Percentiles rank a stretch among this genome's conserved stretches.
These are phyloP conservation scores for Colletotrichum neosansevieriae DNA, from an alignment of 2,329 filamentous ascomycete genomes.

Conservation along the genomic window DNA sequence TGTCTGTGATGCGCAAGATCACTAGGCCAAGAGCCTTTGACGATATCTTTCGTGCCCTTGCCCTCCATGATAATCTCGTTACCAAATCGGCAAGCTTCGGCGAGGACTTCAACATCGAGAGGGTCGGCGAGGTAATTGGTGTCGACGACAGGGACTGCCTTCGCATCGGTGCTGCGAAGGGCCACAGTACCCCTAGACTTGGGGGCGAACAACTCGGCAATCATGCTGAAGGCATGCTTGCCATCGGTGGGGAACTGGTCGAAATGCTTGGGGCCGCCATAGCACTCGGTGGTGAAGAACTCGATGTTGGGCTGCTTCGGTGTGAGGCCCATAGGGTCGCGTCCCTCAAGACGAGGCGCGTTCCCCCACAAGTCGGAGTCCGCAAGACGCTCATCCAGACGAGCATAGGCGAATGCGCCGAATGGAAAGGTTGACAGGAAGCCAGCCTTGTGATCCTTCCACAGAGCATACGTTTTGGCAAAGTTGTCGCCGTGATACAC, in stretches of 20 bases:
- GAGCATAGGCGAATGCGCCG: slow-evolving; percentile 70
- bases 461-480: slow-evolving; percentile 63
- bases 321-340: slow-evolving; percentile 73
- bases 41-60: slow-evolving; percentile 67
- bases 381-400: slow-evolving; percentile 70
- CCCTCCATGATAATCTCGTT: slow-evolving; percentile 71
- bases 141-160: slow-evolving; percentile 67
- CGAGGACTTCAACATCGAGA: slow-evolving; percentile 69
- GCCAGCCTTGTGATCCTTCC: slow-evolving; percentile 69
- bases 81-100: slow-evolving; percentile 67
- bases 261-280: slow-evolving; percentile 70
- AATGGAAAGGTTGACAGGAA: slow-evolving; percentile 73
- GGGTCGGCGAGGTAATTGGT: slow-evolving; percentile 69
- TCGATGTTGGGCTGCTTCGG: slow-evolving; percentile 70
- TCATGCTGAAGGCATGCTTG: slow-evolving; percentile 69
- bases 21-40: slow-evolving; percentile 71
- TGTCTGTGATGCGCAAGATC: slow-evolving; percentile 63
- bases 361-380: slow-evolving; percentile 66
- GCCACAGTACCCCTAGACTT: slow-evolving; percentile 67
- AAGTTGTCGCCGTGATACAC: slow-evolving; percentile 67
- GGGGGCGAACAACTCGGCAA: slow-evolving; percentile 69
- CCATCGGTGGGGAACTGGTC: slow-evolving; percentile 63
- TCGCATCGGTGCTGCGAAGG: slow-evolving; percentile 60
- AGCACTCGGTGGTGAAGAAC: slow-evolving; percentile 72
- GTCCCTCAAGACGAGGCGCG: slow-evolving; percentile 59